Conservation (phyloP, 2,329 filamentous ascomycete genomes). For the Aaosphaeria pasadenensis region DNA sequence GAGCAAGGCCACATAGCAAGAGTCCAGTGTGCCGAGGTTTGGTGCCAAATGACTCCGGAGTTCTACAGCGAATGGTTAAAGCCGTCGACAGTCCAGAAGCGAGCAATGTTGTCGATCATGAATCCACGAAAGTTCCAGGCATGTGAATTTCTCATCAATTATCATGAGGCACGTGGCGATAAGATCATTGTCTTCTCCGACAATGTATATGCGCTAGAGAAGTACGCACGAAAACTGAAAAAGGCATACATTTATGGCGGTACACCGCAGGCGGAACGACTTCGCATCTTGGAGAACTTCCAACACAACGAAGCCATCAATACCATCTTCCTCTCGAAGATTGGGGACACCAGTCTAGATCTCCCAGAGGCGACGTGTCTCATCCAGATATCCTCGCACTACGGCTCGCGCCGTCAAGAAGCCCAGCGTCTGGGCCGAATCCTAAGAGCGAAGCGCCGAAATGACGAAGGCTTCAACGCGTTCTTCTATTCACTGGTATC, state of each 20-base stretch:
- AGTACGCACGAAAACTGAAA: slow-evolving; percentile 77
- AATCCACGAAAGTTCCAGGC: slow-evolving; percentile 97
- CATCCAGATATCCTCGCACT: slow-evolving; percentile 97
- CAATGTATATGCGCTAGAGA: slow-evolving; percentile 87
- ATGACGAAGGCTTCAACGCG: slow-evolving; percentile 97
- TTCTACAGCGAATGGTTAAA: slow-evolving; percentile 93
- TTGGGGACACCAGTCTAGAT: slow-evolving; percentile 97
- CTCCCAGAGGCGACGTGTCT: slow-evolving; percentile 93
- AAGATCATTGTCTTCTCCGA: slow-evolving; percentile 99
- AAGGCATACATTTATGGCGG: slow-evolving; percentile 92
- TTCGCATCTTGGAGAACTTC: slow-evolving; percentile 88
- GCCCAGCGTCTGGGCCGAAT: slow-evolving; percentile 92
- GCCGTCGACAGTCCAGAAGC: slow-evolving; percentile 60
- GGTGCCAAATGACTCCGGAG: slow-evolving; percentile 98
- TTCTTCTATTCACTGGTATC: slow-evolving; percentile 98
- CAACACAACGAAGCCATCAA: slow-evolving; percentile 87
- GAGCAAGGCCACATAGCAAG: slow-evolving; percentile 95
- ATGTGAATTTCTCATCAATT: slow-evolving; percentile 97
- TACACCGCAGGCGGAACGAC: slow-evolving; percentile 80
- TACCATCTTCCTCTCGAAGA: slow-evolving; percentile 94
- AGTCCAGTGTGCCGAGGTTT: slow-evolving; percentile 97
- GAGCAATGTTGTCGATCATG: slow-evolving; percentile 83
- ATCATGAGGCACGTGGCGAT: slow-evolving; percentile 90
- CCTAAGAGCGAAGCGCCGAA: slow-evolving; percentile 87
- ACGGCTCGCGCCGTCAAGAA: slow-evolving; percentile 94